phyloP scores from a whole-genome alignment of 345 rosid species.

The Hirschfeldia incana region DNA sequence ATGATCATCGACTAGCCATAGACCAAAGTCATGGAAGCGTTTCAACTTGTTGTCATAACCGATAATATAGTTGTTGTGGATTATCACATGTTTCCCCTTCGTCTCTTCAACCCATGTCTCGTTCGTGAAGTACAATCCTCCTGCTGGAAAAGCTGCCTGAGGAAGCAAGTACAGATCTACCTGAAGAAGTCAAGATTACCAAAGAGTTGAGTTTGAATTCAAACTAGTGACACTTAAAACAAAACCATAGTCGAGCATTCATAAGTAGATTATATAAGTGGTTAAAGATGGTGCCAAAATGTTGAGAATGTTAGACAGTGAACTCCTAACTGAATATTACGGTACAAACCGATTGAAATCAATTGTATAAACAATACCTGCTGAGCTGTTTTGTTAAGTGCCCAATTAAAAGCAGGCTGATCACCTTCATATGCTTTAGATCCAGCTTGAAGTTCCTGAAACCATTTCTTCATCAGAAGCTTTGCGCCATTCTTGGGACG shows the following conservation, averaged over 20 bases:
- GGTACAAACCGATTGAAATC: not conserved
- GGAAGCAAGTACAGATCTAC: conserved; percentile 78
- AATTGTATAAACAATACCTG: conserved; percentile 40
- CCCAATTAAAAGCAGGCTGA: conserved; percentile 78
- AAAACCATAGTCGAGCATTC: not conserved
- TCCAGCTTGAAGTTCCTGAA: conserved; percentile 36
- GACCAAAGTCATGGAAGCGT: conserved; percentile 72
- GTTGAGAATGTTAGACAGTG: not conserved
- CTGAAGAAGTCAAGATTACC: conserved; percentile 37
- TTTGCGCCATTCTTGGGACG: conserved; percentile 13
- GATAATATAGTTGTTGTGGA: conserved; percentile 78
- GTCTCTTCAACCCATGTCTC: conserved; percentile 83
- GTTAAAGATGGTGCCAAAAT: not conserved
- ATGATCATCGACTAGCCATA: conserved; percentile 88
- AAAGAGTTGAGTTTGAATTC: not conserved
- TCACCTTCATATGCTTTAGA: conserved; percentile 35
- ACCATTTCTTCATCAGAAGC: conserved; percentile 30
- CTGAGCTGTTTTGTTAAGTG: conserved; percentile 43
- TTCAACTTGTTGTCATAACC: conserved; percentile 84
- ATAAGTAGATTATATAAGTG: not conserved
- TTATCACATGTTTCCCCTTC: conserved; percentile 70
- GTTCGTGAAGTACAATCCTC: conserved; percentile 82
- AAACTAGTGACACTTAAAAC: not conserved
- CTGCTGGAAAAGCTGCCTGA: conserved; percentile 83
- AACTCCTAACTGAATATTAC: not conserved